Percentiles rank a stretch among this genome's conserved stretches.
phyloP scores from a whole-genome alignment of 2,329 filamentous ascomycete genomes.

The Phialocephala sp. region DNA sequence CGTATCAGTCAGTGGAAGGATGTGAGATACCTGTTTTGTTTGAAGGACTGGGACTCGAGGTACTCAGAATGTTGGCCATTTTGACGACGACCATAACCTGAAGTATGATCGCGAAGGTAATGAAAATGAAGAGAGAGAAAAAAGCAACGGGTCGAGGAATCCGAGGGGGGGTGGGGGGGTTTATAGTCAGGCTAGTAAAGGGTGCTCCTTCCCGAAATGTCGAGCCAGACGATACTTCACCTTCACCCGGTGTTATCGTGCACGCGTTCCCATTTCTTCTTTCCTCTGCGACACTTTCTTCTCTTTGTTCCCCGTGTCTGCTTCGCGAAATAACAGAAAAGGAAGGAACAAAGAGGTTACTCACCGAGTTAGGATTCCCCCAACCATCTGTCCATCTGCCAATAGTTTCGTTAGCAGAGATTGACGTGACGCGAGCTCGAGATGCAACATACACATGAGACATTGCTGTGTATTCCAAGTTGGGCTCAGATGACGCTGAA shows the following conservation, averaged over 20 bases:
- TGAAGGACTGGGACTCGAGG: too few relatives aligned
- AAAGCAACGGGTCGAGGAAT: background rate
- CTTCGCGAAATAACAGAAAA: background rate
- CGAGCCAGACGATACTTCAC: background rate
- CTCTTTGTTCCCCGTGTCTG: background rate
- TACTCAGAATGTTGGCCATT: background rate
- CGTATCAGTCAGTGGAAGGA: background rate
- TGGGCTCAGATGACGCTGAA: constrained; percentile 3
- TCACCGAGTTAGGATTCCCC: constrained; percentile 19
- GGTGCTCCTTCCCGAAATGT: background rate
- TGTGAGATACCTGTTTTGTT: too few relatives aligned
- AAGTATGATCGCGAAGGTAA: background rate
- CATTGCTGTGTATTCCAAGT: constrained; percentile 24
- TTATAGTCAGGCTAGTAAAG: background rate
- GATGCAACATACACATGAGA: constrained; percentile 22
- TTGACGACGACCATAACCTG: background rate
- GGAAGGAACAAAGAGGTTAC: background rate
- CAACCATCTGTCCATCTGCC: constrained; percentile 19
- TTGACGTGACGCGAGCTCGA: background rate
- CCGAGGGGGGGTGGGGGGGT: background rate
- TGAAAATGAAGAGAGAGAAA: background rate
- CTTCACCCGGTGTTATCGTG: background rate
- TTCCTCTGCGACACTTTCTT: background rate
- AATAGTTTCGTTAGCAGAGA: background rate
- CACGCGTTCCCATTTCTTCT: background rate